Evolutionary conservation across 352 stramenopile species (phyloP).

Genomic region (Globisporangium apiculatum): DNA sequence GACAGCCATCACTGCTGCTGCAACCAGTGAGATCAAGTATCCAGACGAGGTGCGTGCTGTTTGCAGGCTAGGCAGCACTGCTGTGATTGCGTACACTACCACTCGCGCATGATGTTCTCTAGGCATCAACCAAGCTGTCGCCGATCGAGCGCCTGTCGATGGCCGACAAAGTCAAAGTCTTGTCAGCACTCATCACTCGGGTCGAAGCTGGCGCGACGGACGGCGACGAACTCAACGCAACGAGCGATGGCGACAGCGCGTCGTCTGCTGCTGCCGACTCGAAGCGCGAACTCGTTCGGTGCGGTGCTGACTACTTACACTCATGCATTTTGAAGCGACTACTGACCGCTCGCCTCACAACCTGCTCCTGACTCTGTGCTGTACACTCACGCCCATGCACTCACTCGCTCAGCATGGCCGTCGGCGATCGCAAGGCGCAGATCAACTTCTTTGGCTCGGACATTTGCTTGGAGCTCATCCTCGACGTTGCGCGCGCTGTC

Average conservation of each 20-base stretch:
- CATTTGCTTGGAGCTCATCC: constrained; percentile 68
- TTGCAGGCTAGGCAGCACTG: neutral
- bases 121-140: constrained; percentile 2
- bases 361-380: neutral
- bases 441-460: constrained; percentile 73
- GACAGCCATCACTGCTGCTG: too few species aligned
- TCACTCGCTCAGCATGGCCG: constrained; percentile 40
- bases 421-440: constrained; percentile 55
- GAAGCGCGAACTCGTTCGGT: constrained; percentile 69
- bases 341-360: too few species aligned
- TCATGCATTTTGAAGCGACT: too few species aligned
- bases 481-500: constrained; percentile 54
- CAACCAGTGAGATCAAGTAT: too few species aligned
- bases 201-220: constrained; percentile 57
- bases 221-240: constrained; percentile 35
- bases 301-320: neutral
- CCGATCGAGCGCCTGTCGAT: constrained; percentile 36
- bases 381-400: neutral
- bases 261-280: constrained; percentile 35
- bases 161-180: constrained; percentile 45
- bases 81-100: neutral
- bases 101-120: neutral
- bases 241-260: constrained; percentile 9
- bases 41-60: neutral
- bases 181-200: constrained; percentile 42